phyloP scores from a whole-genome alignment of 768 basidiomycete species.

The Pleurotus eryngii region DNA sequence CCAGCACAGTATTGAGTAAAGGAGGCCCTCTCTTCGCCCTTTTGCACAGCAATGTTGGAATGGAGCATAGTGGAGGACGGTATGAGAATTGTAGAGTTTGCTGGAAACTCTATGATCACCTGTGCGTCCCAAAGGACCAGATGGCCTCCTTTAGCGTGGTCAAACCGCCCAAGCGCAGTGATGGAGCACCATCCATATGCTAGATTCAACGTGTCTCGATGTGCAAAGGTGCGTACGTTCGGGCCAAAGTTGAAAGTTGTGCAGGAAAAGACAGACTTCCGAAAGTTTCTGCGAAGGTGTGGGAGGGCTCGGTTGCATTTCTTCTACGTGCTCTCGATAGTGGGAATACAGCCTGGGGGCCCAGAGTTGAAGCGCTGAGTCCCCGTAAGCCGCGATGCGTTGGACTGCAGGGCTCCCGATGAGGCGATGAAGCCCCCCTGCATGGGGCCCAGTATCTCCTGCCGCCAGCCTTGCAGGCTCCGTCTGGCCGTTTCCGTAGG shows the following conservation, averaged over 20 bases:
- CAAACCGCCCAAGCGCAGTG: constrained; percentile 23
- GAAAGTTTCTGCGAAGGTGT: constrained; percentile 11
- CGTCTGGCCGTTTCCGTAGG: no score
- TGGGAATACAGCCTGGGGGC: no score
- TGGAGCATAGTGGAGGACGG: constrained; percentile 25
- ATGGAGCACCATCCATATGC: constrained; percentile 30
- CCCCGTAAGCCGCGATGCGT: no score
- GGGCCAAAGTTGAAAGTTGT: constrained; percentile 28
- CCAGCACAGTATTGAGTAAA: constrained; percentile 26
- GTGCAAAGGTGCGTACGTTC: constrained; percentile 9
- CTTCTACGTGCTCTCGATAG: no score
- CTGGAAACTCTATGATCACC: constrained; percentile 22
- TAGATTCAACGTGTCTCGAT: constrained; percentile 27
- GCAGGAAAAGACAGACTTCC: constrained; percentile 17
- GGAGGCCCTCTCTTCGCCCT: constrained; percentile 16
- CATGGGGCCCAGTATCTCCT: no score
- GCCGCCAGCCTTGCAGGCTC: no score
- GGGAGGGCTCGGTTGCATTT: no score
- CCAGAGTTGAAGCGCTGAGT: no score
- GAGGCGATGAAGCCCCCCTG: no score
- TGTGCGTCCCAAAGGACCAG: constrained; percentile 26
- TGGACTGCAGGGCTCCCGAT: no score
- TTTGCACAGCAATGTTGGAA: constrained; percentile 19
- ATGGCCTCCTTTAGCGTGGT: constrained; percentile 5
- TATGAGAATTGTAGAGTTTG: constrained; percentile 21